Percentiles rank a stretch among this genome's conserved stretches.
phyloP scores from a whole-genome alignment of 202 grass and related monocot species.

The Digitaria exilis region DNA sequence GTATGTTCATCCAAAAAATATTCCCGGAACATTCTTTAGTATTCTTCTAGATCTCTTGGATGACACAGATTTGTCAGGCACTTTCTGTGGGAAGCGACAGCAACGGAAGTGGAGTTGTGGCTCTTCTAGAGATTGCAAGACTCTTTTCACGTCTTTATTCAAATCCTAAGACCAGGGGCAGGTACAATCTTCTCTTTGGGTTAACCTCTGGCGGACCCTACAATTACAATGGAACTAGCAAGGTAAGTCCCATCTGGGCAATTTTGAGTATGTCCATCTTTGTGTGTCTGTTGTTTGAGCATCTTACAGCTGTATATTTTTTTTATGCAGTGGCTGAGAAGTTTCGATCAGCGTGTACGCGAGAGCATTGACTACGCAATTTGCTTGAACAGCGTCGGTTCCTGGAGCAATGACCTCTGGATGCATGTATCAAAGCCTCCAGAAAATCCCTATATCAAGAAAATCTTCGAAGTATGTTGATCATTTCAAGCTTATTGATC shows the following conservation, averaged over 20 bases:
- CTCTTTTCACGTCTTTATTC: constrained; percentile 92
- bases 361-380: constrained; percentile 97
- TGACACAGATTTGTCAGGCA: constrained; percentile 58
- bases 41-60: constrained; percentile 23
- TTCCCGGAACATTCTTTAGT: not conserved
- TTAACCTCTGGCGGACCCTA: constrained; percentile 97
- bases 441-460: constrained; percentile 94
- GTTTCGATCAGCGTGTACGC: constrained; percentile 92
- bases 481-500: constrained; percentile 27
- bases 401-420: constrained; percentile 87
- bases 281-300: constrained; percentile 13
- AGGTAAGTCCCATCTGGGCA: constrained; percentile 44
- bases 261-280: constrained; percentile 4
- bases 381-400: constrained; percentile 97
- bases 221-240: constrained; percentile 96
- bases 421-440: constrained; percentile 98
- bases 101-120: constrained; percentile 93
- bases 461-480: constrained; percentile 83
- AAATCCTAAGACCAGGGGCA: constrained; percentile 90
- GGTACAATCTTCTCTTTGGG: constrained; percentile 96
- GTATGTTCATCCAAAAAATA: constrained; percentile 51
- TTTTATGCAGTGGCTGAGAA: constrained; percentile 89
- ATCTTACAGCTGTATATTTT: constrained; percentile 27
- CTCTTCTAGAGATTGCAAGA: constrained; percentile 92
- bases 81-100: constrained; percentile 92